Conservation (phyloP, 1,284 basidiomycete species). For the Peniophora sp. region DNA sequence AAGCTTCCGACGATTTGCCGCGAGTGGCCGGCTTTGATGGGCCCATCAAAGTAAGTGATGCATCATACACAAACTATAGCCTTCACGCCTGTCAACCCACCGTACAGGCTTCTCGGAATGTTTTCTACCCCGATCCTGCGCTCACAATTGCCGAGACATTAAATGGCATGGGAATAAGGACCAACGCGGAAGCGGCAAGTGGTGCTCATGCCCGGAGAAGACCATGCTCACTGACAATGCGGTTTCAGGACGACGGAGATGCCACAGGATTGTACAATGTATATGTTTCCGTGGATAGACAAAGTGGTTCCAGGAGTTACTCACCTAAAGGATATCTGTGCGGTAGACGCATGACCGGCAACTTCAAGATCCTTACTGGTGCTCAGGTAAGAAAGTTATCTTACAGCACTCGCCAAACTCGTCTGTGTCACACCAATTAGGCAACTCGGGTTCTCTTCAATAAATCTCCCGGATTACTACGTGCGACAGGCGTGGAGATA, state of each 20-base stretch:
- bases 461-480: neutral
- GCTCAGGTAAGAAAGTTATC: neutral
- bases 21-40: neutral
- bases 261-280: neutral
- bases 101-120: neutral
- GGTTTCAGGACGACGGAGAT: neutral
- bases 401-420: neutral
- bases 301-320: neutral
- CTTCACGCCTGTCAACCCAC: neutral
- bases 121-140: neutral
- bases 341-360: neutral
- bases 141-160: neutral
- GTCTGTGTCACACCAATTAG: neutral
- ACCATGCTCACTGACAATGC: neutral
- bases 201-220: neutral
- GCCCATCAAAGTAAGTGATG: neutral
- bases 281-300: neutral
- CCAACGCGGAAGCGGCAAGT: neutral
- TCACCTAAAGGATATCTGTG: neutral
- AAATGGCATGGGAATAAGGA: neutral
- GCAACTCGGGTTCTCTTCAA: neutral
- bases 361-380: neutral
- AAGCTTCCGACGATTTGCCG: neutral
- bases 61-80: neutral
- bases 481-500: neutral